A percentile compares a stretch with the other conserved stretches of the same genome.
phyloP scores from a whole-genome alignment of 139 green algal genomes.

The Coelastrella sp. region DNA sequence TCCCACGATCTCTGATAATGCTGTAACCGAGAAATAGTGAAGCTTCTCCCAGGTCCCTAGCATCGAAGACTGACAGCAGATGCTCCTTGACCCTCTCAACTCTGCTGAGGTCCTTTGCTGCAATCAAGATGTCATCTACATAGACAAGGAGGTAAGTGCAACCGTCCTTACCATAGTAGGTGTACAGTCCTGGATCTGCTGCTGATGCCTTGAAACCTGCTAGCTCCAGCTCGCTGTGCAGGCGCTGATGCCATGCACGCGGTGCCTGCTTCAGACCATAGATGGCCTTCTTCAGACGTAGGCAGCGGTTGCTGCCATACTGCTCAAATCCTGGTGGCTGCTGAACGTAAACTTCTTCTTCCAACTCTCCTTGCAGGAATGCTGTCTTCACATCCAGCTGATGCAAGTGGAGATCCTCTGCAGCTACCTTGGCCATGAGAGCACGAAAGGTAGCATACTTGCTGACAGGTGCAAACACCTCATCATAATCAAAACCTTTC shows the following conservation, averaged over 20 bases:
- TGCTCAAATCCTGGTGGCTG: constrained; percentile 49
- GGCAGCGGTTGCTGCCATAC: background rate
- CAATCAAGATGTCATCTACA: constrained; percentile 57
- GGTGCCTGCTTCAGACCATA: constrained; percentile 68
- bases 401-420: constrained; percentile 55
- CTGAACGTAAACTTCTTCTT: constrained; percentile 52
- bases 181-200: constrained; percentile 58
- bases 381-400: constrained; percentile 72
- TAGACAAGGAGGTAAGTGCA: constrained; percentile 45
- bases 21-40: constrained; percentile 49
- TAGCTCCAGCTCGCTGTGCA: constrained; percentile 40
- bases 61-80: constrained; percentile 2
- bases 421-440: constrained; percentile 49
- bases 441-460: constrained; percentile 48
- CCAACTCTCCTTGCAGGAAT: constrained; percentile 66
- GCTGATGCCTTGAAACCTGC: constrained; percentile 49
- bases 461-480: constrained; percentile 62
- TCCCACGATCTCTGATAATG: constrained; percentile 38
- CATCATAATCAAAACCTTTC: constrained; percentile 41
- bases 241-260: constrained; percentile 57
- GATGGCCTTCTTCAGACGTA: constrained; percentile 48
- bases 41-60: constrained; percentile 39
- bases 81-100: background rate
- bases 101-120: background rate
- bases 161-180: background rate